These are phyloP conservation scores for Salix arbutifolia DNA, from an alignment of 345 rosid genomes.

Conservation along the genomic window DNA sequence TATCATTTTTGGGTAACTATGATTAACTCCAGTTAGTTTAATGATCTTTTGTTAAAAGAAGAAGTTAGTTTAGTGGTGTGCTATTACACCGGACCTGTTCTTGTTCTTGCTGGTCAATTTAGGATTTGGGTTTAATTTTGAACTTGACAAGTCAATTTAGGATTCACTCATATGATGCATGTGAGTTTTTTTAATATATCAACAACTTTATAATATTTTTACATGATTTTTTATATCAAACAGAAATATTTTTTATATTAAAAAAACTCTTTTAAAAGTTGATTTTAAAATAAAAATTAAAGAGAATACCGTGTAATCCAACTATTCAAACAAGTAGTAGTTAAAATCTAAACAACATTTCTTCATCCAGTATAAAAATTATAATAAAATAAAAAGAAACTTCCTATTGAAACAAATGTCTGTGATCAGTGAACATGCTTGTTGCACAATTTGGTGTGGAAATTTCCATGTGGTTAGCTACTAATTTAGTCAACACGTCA, in stretches of 20 bases:
- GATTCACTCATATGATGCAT: too few relatives aligned
- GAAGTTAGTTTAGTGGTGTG: too few relatives aligned
- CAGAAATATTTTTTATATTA: too few relatives aligned
- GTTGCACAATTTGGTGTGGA: not conserved
- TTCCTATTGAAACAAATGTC: not conserved
- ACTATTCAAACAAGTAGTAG: not conserved
- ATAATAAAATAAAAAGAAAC: not conserved
- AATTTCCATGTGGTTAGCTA: not conserved
- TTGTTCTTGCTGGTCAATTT: too few relatives aligned
- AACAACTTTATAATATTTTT: too few relatives aligned
- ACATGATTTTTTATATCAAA: too few relatives aligned
- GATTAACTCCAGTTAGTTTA: not conserved
- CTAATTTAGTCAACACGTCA: slow-evolving; percentile 5
- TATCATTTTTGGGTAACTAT: not conserved
- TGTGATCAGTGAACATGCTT: not conserved
- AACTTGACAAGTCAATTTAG: too few relatives aligned
- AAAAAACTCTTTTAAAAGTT: too few relatives aligned
- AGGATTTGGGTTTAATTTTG: too few relatives aligned
- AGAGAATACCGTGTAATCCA: not conserved
- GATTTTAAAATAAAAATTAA: too few relatives aligned
- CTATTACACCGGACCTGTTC: too few relatives aligned
- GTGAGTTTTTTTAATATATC: too few relatives aligned
- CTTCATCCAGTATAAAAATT: not conserved
- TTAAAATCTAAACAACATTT: not conserved
- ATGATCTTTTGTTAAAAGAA: not conserved